Evolutionary conservation across 306 rosid species (phyloP).

Genomic region (Lathyrus oleraceus): DNA sequence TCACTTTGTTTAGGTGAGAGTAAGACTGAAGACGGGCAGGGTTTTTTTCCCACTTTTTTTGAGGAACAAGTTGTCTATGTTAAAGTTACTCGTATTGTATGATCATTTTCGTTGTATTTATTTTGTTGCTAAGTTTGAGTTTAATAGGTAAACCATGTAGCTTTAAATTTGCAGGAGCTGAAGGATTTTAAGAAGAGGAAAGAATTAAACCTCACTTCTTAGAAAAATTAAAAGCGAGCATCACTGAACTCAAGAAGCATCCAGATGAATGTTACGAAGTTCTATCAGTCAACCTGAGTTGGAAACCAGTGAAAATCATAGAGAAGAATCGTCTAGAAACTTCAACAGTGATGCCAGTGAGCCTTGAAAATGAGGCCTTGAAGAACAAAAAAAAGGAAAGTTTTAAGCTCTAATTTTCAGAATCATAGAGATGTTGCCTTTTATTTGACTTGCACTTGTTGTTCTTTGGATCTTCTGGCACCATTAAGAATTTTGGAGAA

Average conservation of each 20-base stretch:
- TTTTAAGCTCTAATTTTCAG: slow-evolving; percentile 44
- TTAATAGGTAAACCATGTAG: background rate
- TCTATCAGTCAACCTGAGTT: slow-evolving; percentile 37
- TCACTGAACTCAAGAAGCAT: slow-evolving; percentile 34
- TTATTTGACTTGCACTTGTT: slow-evolving; percentile 44
- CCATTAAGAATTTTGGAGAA: background rate
- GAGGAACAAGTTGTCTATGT: background rate
- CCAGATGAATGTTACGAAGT: slow-evolving; percentile 51
- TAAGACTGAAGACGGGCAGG: background rate
- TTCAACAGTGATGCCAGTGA: slow-evolving; percentile 23
- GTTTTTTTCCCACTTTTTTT: background rate
- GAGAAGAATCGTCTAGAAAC: slow-evolving; percentile 36
- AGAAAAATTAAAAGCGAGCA: slow-evolving; percentile 31
- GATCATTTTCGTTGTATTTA: background rate
- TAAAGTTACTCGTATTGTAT: background rate
- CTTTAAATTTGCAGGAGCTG: slow-evolving; percentile 50
- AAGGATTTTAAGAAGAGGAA: slow-evolving; percentile 48
- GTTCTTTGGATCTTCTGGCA: slow-evolving; percentile 11
- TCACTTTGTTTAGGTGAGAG: background rate
- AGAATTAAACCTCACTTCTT: slow-evolving; percentile 19
- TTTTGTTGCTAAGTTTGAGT: slow-evolving; percentile 9
- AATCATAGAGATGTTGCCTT: slow-evolving; percentile 61
- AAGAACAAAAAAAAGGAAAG: slow-evolving; percentile 43
- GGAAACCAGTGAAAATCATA: slow-evolving; percentile 28
- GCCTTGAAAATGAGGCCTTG: slow-evolving; percentile 20